Evolutionary conservation across 73 alveolate genomes (phyloP).

Genomic region (Durusdinium trenchii): DNA sequence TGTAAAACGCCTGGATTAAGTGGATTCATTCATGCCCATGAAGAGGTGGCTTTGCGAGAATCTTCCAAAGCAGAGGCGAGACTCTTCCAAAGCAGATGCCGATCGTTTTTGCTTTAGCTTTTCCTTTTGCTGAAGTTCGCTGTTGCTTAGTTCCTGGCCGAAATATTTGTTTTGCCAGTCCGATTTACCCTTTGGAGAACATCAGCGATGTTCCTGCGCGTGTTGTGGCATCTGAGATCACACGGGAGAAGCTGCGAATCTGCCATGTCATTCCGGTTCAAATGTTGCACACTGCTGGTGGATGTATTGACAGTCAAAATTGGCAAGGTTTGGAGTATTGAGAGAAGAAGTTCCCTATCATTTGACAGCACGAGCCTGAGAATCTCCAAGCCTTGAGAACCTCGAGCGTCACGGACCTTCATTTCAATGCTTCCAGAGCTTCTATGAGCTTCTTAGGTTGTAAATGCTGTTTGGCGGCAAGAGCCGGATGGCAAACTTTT

Average conservation of each 20-base stretch:
- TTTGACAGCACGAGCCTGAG: slow-evolving; percentile 28
- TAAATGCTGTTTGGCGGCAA: slow-evolving; percentile 69
- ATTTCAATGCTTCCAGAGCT: not conserved
- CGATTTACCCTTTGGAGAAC: slow-evolving; percentile 75
- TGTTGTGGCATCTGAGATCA: slow-evolving; percentile 83
- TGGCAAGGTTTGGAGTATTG: slow-evolving; percentile 68
- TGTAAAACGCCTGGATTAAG: not conserved
- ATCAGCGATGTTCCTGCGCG: slow-evolving; percentile 94
- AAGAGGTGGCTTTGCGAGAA: slow-evolving; percentile 80
- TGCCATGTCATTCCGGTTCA: not conserved
- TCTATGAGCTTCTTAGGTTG: not conserved
- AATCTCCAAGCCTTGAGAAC: not conserved
- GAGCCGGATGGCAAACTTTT: slow-evolving; percentile 66
- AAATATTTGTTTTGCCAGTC: slow-evolving; percentile 20
- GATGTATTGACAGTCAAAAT: too few relatives aligned
- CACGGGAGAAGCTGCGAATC: slow-evolving; percentile 62
- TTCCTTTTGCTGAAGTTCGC: not conserved
- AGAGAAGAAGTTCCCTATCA: slow-evolving; percentile 68
- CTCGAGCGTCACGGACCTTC: not conserved
- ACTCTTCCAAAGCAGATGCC: slow-evolving; percentile 72
- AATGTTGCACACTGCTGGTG: not conserved
- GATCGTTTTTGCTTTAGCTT: not conserved
- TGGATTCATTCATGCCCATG: not conserved
- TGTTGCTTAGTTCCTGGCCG: not conserved
- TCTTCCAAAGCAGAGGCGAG: slow-evolving; percentile 84